Evolutionary conservation across 78 protist species (phyloP), one percentile per base, ranked within the genome.

Genomic region (Dictyostelium purpureum): DNA sequence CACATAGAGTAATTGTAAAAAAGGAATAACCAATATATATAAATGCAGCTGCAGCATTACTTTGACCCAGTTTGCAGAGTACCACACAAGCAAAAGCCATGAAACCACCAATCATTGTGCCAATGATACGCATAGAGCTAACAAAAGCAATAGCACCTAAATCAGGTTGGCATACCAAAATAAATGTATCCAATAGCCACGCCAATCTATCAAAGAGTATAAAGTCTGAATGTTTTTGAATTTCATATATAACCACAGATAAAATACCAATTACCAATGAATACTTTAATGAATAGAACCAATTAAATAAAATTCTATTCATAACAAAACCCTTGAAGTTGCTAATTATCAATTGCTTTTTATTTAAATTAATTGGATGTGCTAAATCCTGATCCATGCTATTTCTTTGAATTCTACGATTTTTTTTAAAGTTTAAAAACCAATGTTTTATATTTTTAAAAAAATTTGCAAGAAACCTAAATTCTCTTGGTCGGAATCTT

Each of bases 231-330:
- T 78, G 45, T 24, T n/a, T 38, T 16, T 16, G 35, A 26, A 78
- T 57, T 31, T 78, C 87, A 21, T 40, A 61, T 19, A 57, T 57
- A 6, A 6, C 61, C 2, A 63, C 7, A 4, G 75, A 63, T 3
- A 65, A 40, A 21, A 43, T 2, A 10, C 43, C 3, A 11, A 78
- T 43, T 11, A 67, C 73, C 6, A 78, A 4, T 42, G 87, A 38
- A 78, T 63, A 65, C 33, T 56, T 28, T 14, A 79, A 43, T n/a
- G 88, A 79, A 61, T 33, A 79, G 7, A 45, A 0, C 88, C 88
- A 79, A 79, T 65, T 31, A 38, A 52, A 61, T 10, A 65, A 21
- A n/a, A 38, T 67, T n/a, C 54, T 67, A 37, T 33, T 10, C 24
- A 67, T 37, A 21, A 67, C n/a, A n/a, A 67, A 11, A 38, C 31